Evolutionary conservation across 2,329 filamentous ascomycete genomes (phyloP), one percentile per base, ranked within the genome.

Genomic region (Epichloe aotearoae): DNA sequence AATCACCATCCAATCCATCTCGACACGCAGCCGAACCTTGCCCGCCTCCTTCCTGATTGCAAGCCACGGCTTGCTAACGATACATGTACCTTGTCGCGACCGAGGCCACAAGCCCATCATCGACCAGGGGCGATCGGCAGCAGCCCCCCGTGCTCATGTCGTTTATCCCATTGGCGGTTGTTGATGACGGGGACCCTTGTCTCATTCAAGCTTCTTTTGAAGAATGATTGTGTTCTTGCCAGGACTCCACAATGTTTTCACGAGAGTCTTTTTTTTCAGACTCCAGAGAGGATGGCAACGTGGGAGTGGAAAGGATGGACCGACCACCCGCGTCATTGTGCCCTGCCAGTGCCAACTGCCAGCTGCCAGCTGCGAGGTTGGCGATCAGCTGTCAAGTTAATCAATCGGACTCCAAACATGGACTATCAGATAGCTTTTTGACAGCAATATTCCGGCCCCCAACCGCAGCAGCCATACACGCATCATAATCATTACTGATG

Each of bases 171-270:
- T 52, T 52, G 50, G 50, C 46, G 46, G 26, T 33, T 23, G 19
- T n/a, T 6, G 37, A 20, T n/a, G 37, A 34, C 38, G 17, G 26
- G 46, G 46, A 34, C 20, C 23, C 14, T 39, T 4, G n/a, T 14
- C 20, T n/a, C 0, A 26, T 26, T 36, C 42, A 50, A 46, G 48
- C 19, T 50, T 44, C 48, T 39, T 50, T 50, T 45, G 66, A 66
- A 37, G 68, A 65, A 53, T 48, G 20, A n/a, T n/a, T n/a, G n/a
- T n/a, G n/a, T n/a, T n/a, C n/a, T n/a, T n/a, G n/a, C n/a, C n/a
- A n/a, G n/a, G n/a, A n/a, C n/a, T n/a, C n/a, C n/a, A n/a, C n/a
- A n/a, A n/a, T n/a, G n/a, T n/a, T n/a, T n/a, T n/a, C n/a, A n/a
- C n/a, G n/a, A n/a, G n/a, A n/a, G n/a, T n/a, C n/a, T 19, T 19